A percentile compares a stretch with the other conserved stretches of the same genome.
Conservation (phyloP, 2,329 filamentous ascomycete species). For the Botryotinia narcissicola region DNA sequence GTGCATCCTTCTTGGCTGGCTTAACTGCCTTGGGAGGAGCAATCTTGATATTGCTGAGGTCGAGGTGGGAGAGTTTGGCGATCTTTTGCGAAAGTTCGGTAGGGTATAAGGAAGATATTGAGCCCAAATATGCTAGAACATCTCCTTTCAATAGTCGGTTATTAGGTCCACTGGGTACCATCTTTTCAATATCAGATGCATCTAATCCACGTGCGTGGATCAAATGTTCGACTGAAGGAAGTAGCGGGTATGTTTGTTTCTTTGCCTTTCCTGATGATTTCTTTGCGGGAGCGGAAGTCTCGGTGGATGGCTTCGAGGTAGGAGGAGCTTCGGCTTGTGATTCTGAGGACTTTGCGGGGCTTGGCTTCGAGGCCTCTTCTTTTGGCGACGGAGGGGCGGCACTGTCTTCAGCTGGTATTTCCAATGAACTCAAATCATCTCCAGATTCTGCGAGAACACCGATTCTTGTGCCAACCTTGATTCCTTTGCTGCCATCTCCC, state of each 20-base stretch:
- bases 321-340: conserved; percentile 10
- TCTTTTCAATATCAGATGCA: conserved; percentile 72
- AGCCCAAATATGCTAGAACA: conserved; percentile 83
- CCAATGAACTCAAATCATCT: conserved; percentile 72
- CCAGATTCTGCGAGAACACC: conserved; percentile 78
- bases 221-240: conserved; percentile 81
- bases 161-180: conserved; percentile 82
- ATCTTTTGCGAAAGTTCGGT: conserved; percentile 68
- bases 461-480: conserved; percentile 78
- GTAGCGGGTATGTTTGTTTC: conserved; percentile 68
- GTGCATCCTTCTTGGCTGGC: conserved; percentile 42
- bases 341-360: conserved; percentile 25
- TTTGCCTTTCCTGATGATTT: conserved; percentile 49
- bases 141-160: conserved; percentile 93
- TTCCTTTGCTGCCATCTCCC: conserved; percentile 68
- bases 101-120: conserved; percentile 70
- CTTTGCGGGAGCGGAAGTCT: conserved; percentile 37
- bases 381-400: conserved; percentile 34
- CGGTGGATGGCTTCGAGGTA: conserved; percentile 22
- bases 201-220: conserved; percentile 76
- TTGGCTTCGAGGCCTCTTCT: conserved; percentile 35
- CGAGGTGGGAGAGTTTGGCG: conserved; percentile 75
- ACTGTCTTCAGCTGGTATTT: conserved; percentile 69
- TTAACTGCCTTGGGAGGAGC: conserved; percentile 41
- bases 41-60: conserved; percentile 88